These are phyloP conservation scores for Trichosporon coremiiforme DNA, from an alignment of 1,284 basidiomycete genomes.

Conservation along the genomic window DNA sequence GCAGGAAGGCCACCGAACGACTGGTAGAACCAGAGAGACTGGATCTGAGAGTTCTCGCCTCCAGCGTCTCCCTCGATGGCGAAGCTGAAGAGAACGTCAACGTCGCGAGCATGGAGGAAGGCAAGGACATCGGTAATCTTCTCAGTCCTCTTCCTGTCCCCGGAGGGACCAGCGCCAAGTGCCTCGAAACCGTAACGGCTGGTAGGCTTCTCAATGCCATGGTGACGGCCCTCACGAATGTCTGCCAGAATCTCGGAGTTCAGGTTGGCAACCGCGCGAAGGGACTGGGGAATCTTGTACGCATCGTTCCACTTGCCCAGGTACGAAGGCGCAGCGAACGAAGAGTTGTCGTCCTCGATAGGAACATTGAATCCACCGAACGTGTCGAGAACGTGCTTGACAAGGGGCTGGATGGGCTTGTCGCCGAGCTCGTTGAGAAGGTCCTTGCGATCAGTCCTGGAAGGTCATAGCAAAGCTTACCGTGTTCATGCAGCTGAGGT, in stretches of 20 bases:
- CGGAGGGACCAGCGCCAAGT: neutral
- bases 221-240: neutral
- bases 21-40: constrained; percentile 85
- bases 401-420: constrained; percentile 57
- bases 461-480: constrained; percentile 34
- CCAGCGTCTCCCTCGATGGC: constrained; percentile 80
- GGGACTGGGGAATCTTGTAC: constrained; percentile 42
- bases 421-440: constrained; percentile 57
- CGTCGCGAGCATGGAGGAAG: constrained; percentile 82
- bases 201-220: neutral
- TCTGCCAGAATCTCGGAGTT: neutral
- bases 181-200: constrained; percentile 4
- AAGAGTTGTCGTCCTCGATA: constrained; percentile 30
- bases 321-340: constrained; percentile 35
- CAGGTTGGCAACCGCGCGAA: constrained; percentile 34
- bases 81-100: constrained; percentile 75
- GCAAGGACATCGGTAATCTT: constrained; percentile 73
- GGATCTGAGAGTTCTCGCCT: constrained; percentile 81
- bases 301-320: constrained; percentile 39
- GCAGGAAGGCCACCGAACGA: constrained; percentile 81
- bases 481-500: constrained; percentile 81
- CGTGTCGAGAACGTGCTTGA: constrained; percentile 52
- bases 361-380: constrained; percentile 49
- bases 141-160: constrained; percentile 32
- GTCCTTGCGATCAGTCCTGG: constrained; percentile 37